Conservation (phyloP, 805 yeast species). For the Lachancea lanzarotensis region DNA sequence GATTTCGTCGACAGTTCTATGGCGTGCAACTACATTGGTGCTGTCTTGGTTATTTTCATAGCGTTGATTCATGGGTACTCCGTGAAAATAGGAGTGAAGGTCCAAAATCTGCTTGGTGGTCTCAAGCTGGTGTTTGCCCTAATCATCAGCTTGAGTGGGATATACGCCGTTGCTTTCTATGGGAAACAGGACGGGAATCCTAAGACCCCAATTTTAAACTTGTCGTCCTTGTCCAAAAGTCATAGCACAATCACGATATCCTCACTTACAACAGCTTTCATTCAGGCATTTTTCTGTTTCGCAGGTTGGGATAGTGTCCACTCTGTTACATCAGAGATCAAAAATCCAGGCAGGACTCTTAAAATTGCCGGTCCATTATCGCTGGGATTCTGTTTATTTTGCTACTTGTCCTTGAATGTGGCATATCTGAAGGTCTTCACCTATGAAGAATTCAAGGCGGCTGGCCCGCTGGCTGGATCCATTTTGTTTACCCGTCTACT, state of each 20-base stretch:
- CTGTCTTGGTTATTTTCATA: slow-evolving; percentile 33
- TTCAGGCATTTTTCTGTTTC: slow-evolving; percentile 53
- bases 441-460: slow-evolving; percentile 43
- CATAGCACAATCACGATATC: slow-evolving; percentile 35
- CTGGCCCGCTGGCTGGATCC: slow-evolving; percentile 57
- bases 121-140: slow-evolving; percentile 50
- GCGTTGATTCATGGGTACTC: slow-evolving; percentile 51
- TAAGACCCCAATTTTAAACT: slow-evolving; percentile 26
- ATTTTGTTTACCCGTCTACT: slow-evolving; percentile 49
- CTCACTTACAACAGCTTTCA: slow-evolving; percentile 47
- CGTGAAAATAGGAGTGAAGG: slow-evolving; percentile 49
- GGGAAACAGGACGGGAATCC: slow-evolving; percentile 18
- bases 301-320: slow-evolving; percentile 62
- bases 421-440: slow-evolving; percentile 53
- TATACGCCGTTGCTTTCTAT: slow-evolving; percentile 46
- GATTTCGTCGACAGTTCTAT: slow-evolving; percentile 34
- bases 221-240: slow-evolving; percentile 17
- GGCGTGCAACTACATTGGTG: slow-evolving; percentile 38
- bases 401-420: slow-evolving; percentile 46
- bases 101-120: slow-evolving; percentile 59
- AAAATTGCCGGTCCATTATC: slow-evolving; percentile 58
- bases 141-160: slow-evolving; percentile 50
- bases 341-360: slow-evolving; percentile 51
- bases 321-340: slow-evolving; percentile 53
- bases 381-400: slow-evolving; percentile 39